These are phyloP conservation scores for Gaultheria prostrata DNA, from an alignment of 148 eudicot genomes.

Conservation along the genomic window DNA sequence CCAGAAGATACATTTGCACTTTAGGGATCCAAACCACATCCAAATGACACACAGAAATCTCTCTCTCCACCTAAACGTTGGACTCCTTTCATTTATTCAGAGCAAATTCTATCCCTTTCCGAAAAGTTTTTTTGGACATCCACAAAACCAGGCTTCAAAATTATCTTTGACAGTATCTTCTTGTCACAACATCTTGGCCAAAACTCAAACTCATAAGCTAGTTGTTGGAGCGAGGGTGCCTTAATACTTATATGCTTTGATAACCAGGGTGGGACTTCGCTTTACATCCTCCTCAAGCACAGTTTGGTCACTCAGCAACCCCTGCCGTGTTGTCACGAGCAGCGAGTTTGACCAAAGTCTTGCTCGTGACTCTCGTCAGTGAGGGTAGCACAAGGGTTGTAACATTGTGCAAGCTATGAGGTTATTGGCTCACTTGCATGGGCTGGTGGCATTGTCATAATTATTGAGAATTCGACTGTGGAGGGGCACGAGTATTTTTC, in stretches of 20 bases:
- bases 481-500: too few species aligned
- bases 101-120: too few species aligned
- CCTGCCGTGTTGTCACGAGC: neutral
- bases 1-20: neutral
- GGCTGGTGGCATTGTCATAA: too few species aligned
- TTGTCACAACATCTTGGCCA: neutral
- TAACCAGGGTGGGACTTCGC: neutral
- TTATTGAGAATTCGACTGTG: too few species aligned
- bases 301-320: neutral
- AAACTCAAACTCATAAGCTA: neutral
- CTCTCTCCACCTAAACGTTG: too few species aligned
- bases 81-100: too few species aligned
- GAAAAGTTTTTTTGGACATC: too few species aligned
- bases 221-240: neutral
- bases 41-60: conserved; percentile 17
- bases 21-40: neutral
- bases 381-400: too few species aligned
- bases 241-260: neutral
- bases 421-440: too few species aligned
- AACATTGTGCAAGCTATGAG: too few species aligned
- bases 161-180: neutral
- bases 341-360: too few species aligned
- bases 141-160: neutral
- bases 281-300: neutral
- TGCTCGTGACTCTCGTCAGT: too few species aligned